Base-by-base conservation (phyloP, 345 rosid genomes). In the Lepidium sativum region DNA sequence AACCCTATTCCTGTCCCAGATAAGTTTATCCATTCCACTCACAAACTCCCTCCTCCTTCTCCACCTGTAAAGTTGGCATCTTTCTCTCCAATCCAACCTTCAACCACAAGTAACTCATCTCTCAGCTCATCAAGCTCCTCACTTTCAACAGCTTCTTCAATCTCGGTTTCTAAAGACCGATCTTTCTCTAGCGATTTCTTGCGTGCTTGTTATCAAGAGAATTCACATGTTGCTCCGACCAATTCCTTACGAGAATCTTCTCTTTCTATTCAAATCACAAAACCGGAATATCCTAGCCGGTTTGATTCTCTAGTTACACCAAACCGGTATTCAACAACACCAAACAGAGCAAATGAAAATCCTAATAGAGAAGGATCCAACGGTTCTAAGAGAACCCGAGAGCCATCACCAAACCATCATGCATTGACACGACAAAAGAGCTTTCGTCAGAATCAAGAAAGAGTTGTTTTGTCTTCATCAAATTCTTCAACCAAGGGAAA, bases 161-260 rank as follows among this genome's bases (percentile, higher is more conserved):
- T 70, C 63, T 63, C 72, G 39, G 81, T 53, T 70, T 75, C 83
- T 0, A 92, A 82, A 51, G 95, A 85, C 5, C 60, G 95, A 21
- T 84, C 92, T 13, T 92, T 92, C 70, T 87, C 96, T 34, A 87
- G 87, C 15, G 95, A 89, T 71, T 89, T 85, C 64, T 75, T 92
- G 73, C 79, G 82, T 76, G 80, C 97, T 4, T 89, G 97, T 65
- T 66, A 81, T 17, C 83, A 81, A 79, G 95, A 87, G 54, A 87
- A 92, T 60, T 89, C 92, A 4, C 96, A 89, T 37, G 63, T 85
- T 15, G 61, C 76, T 60, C 81, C 79, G n/a, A 79, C 85, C 67
- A 79, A 75, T 67, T 88, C 89, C 1, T 79, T 85, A 70, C 83
- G 82, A 68, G 82, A 80, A 69, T 53, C 73, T 47, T 67, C 86